Evolutionary conservation across 208 protist genomes (phyloP).

Genomic region (Jaenimonas drosophilae): DNA sequence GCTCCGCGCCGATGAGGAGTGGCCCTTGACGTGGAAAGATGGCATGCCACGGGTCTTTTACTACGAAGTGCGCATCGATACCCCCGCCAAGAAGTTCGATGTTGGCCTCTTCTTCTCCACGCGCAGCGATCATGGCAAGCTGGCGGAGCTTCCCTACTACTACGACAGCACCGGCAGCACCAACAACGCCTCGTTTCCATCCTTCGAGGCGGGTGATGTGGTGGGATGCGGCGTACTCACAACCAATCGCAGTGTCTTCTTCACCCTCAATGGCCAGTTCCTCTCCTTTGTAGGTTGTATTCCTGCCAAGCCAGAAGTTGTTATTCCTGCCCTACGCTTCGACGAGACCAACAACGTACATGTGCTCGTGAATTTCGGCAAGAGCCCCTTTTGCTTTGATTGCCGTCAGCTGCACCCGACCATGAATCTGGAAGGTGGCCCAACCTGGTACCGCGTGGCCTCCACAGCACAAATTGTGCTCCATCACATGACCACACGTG

Average conservation of each 20-base stretch:
- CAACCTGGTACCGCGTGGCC: conserved; percentile 72
- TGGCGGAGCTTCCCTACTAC: conserved; percentile 35
- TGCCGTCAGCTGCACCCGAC: conserved; percentile 69
- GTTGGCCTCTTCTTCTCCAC: conserved; percentile 20
- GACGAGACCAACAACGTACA: conserved; percentile 29
- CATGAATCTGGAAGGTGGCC: conserved; percentile 21
- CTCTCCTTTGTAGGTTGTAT: conserved; percentile 48
- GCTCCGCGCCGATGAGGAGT: conserved; percentile 78
- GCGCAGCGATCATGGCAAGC: conserved; percentile 11
- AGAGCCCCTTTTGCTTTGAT: conserved; percentile 65
- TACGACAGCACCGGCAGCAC: conserved; percentile 59
- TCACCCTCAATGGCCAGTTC: conserved; percentile 81
- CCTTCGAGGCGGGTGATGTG: conserved; percentile 62
- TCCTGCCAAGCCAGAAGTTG: conserved; percentile 14
- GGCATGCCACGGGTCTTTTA: conserved; percentile 75
- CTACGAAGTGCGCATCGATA: conserved; percentile 74
- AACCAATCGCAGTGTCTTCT: conserved; percentile 63
- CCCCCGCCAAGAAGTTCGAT: conserved; percentile 18
- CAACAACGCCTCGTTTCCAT: conserved; percentile 29
- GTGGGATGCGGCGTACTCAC: conserved; percentile 76
- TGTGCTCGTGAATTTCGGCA: conserved; percentile 82
- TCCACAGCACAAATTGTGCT: conserved; percentile 62
- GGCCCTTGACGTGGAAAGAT: conserved; percentile 63
- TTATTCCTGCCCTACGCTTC: conserved; percentile 66
- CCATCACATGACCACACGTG: conserved; percentile 64